Percentiles rank a stretch among this genome's conserved stretches.
phyloP scores from a whole-genome alignment of 202 grass and related monocot genomes.

The Setaria viridis region DNA sequence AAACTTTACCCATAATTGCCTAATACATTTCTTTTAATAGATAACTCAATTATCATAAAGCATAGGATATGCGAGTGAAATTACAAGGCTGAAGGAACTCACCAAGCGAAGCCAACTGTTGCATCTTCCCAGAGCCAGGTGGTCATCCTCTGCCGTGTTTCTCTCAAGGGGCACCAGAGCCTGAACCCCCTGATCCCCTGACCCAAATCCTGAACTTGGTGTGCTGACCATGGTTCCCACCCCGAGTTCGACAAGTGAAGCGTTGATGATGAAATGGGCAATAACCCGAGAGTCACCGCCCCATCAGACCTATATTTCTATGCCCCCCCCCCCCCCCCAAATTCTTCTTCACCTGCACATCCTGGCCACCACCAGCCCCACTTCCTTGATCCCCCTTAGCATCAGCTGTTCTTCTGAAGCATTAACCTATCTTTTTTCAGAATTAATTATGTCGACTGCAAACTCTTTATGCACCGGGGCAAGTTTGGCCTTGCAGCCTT shows the following conservation, averaged over 20 bases:
- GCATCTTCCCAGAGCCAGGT: constrained; percentile 87
- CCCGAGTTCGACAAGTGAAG: constrained; percentile 39
- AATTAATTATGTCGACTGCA: background rate
- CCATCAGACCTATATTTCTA: constrained; percentile 88
- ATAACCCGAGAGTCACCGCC: constrained; percentile 56
- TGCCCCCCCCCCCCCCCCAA: constrained; percentile 65
- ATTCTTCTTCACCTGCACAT: constrained; percentile 82
- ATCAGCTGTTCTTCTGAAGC: constrained; percentile 32
- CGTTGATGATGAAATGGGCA: constrained; percentile 39
- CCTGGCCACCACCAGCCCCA: constrained; percentile 33
- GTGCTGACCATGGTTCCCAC: constrained; percentile 55
- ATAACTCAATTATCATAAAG: background rate
- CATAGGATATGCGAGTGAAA: background rate
- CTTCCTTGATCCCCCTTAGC: constrained; percentile 53
- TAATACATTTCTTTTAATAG: background rate
- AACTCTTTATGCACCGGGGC: background rate
- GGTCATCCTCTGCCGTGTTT: constrained; percentile 79
- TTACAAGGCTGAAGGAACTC: constrained; percentile 40
- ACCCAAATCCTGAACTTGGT: constrained; percentile 53
- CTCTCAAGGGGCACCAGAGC: constrained; percentile 49
- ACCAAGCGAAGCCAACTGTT: constrained; percentile 86
- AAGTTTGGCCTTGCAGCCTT: background rate
- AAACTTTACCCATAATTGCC: background rate
- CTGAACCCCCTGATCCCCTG: constrained; percentile 36
- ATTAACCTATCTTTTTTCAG: background rate